A percentile compares a stretch with the other conserved stretches of the same genome.
Evolutionary conservation across 495 filamentous ascomycete genomes (phyloP).

Genomic region (Podospora conica): DNA sequence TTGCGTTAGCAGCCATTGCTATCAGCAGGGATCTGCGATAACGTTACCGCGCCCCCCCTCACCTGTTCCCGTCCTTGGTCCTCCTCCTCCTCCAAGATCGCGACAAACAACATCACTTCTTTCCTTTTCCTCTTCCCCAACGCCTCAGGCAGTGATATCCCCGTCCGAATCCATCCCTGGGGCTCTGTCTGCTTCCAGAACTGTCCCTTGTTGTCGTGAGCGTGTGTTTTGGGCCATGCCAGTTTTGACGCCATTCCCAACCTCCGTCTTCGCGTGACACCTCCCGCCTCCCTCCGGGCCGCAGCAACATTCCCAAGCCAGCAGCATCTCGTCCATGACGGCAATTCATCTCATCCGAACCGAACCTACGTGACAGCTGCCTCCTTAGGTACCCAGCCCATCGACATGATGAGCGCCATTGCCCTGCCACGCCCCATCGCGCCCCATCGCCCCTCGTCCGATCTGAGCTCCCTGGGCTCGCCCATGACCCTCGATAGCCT

Average conservation of each 20-base stretch:
- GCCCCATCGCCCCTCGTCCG: constrained; percentile 41
- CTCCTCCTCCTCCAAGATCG: neutral
- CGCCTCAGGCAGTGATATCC: neutral
- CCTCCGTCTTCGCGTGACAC: neutral
- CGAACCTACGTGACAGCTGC: neutral
- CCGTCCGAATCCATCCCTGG: neutral
- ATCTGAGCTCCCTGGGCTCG: constrained; percentile 43
- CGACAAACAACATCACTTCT: neutral
- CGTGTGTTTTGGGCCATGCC: neutral
- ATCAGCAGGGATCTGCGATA: constrained; percentile 36
- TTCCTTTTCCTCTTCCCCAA: neutral
- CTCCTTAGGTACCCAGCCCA: constrained; percentile 9
- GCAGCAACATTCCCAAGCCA: too few species aligned
- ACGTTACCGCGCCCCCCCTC: constrained; percentile 16
- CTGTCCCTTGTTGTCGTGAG: neutral
- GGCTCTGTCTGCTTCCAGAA: neutral
- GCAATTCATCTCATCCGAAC: neutral
- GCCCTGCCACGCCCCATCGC: constrained; percentile 47
- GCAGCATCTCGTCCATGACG: constrained; percentile 2
- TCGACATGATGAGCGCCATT: constrained; percentile 45
- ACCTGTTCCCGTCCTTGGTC: constrained; percentile 1
- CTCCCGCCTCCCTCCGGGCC: neutral
- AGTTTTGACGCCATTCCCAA: neutral
- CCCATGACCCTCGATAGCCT: constrained; percentile 46
- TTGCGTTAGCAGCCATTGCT: constrained; percentile 12